Percentiles rank a stretch among this genome's conserved stretches.
Conservation (phyloP, 2,329 filamentous ascomycete genomes). For the Chrysosporium queenslandicum region DNA sequence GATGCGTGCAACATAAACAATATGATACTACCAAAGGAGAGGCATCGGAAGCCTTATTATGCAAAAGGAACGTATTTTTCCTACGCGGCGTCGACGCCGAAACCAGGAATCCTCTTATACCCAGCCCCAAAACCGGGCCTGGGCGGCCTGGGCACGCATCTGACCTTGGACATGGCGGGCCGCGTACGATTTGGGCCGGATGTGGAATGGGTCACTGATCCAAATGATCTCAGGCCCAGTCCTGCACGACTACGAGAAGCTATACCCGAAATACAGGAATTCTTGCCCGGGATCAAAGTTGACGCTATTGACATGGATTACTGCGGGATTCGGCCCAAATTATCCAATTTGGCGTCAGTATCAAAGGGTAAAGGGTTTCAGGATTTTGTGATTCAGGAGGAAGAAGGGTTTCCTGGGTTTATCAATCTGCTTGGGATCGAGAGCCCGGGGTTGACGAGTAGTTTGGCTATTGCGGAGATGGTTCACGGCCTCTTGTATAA, state of each 20-base stretch:
- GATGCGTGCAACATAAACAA: conserved; percentile 69
- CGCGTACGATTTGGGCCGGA: conserved; percentile 87
- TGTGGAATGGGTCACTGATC: conserved; percentile 76
- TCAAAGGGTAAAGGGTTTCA: conserved; percentile 54
- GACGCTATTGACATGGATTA: conserved; percentile 67
- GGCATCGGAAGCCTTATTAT: conserved; percentile 58
- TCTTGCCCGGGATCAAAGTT: conserved; percentile 64
- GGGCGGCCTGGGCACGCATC: conserved; percentile 84
- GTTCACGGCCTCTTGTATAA: conserved; percentile 15
- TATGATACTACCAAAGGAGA: conserved; percentile 52
- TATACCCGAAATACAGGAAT: conserved; percentile 63
- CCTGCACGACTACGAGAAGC: conserved; percentile 54
- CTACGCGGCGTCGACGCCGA: conserved; percentile 57
- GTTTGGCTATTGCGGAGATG: conserved; percentile 47
- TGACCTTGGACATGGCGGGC: conserved; percentile 80
- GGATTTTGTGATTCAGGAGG: conserved; percentile 72
- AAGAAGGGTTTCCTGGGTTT: conserved; percentile 71
- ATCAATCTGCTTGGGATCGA: conserved; percentile 88
- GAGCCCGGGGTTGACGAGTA: conserved; percentile 81
- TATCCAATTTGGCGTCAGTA: conserved; percentile 52
- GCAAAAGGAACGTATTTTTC: conserved; percentile 96
- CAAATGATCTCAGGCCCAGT: conserved; percentile 60
- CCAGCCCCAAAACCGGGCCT: conserved; percentile 73
- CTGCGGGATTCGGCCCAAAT: conserved; percentile 81
- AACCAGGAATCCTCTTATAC: conserved; percentile 67